Evolutionary conservation across 345 rosid genomes (phyloP).

Genomic region (Eucalyptus pauciflora): DNA sequence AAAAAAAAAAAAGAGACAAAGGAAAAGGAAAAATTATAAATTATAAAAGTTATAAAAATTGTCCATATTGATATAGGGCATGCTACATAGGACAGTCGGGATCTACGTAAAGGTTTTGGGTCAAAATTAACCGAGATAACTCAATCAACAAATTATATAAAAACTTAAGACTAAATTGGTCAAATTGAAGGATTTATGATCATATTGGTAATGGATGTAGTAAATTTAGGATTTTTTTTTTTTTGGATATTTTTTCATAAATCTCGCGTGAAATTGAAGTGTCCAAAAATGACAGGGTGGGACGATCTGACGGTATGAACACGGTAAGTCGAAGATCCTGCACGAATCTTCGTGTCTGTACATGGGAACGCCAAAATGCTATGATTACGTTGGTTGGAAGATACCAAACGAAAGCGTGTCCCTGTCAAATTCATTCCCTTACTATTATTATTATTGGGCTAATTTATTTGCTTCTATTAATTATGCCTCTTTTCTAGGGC

Average conservation of each 20-base stretch:
- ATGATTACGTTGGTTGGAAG: background rate
- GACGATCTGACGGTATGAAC: background rate
- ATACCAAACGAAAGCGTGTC: background rate
- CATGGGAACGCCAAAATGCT: background rate
- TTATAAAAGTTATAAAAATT: background rate
- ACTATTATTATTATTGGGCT: background rate
- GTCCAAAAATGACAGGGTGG: background rate
- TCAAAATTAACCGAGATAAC: fast-evolving
- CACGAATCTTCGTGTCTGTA: background rate
- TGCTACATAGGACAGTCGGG: fast-evolving
- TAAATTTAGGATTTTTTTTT: no score
- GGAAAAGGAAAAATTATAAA: no score
- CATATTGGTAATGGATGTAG: fast-evolving
- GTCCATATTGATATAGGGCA: fast-evolving
- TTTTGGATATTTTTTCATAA: fast-evolving
- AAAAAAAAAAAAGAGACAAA: no score
- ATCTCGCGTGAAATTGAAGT: no score
- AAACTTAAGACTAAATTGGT: fast-evolving
- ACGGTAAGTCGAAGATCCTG: background rate
- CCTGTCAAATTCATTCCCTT: background rate
- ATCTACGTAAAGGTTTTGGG: fast-evolving
- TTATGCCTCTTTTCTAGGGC: background rate
- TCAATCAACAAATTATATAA: fast-evolving
- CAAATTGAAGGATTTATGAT: no score
- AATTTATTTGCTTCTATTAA: background rate